These are phyloP conservation scores for Cajanus cajan DNA, from an alignment of 306 rosid species.

Conservation along the genomic window DNA sequence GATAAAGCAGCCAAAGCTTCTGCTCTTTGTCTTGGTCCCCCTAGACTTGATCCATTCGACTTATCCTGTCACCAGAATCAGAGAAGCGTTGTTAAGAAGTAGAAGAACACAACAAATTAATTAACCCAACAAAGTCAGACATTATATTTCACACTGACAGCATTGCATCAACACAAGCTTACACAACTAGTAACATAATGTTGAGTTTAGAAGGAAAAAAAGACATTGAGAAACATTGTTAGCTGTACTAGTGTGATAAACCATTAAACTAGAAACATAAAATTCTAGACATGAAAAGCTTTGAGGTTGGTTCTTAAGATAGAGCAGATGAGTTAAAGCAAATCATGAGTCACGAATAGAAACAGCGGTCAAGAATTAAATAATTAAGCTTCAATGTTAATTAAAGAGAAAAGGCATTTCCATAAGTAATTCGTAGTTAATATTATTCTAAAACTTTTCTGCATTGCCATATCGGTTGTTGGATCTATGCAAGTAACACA, in stretches of 20 bases:
- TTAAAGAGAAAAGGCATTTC: neutral
- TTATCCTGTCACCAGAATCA: conserved; percentile 38
- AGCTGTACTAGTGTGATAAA: neutral
- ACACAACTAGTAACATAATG: conserved; percentile 5
- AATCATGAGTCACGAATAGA: neutral
- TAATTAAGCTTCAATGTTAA: neutral
- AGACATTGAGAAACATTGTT: neutral
- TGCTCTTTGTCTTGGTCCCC: conserved; percentile 54
- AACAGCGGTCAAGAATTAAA: neutral
- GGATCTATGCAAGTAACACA: conserved; percentile 12
- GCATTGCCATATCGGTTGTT: neutral
- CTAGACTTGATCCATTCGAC: conserved; percentile 42
- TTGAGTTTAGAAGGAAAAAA: neutral
- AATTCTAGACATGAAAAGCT: neutral
- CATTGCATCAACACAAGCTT: conserved; percentile 4
- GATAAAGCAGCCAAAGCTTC: conserved; percentile 52
- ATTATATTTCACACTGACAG: neutral
- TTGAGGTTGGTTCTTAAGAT: neutral
- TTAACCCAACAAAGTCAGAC: neutral
- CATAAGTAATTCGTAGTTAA: neutral
- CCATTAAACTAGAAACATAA: neutral
- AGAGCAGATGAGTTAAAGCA: neutral
- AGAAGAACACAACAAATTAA: neutral
- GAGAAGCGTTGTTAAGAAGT: conserved; percentile 11
- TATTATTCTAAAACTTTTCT: neutral